phyloP scores from a whole-genome alignment of 306 rosid genomes.

The Corylus avellana region DNA sequence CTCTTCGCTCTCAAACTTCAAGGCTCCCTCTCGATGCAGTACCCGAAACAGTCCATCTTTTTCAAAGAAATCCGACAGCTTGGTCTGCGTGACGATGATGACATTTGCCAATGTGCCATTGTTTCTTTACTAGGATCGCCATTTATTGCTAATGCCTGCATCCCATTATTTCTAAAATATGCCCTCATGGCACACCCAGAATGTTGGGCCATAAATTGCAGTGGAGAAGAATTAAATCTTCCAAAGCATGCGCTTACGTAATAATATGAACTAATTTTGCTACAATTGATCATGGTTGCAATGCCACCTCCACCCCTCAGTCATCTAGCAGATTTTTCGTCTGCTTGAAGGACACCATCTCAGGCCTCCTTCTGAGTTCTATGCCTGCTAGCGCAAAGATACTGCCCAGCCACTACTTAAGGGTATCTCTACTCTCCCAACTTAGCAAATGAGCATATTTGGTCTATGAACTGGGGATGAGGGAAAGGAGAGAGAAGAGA shows the following conservation, averaged over 20 bases:
- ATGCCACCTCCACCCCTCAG: not conserved
- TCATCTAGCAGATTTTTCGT: not conserved
- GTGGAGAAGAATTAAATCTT: not conserved
- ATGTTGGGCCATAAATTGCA: not conserved
- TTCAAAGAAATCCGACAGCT: not conserved
- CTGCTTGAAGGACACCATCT: not conserved
- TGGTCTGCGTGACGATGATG: not conserved
- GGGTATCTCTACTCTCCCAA: not conserved
- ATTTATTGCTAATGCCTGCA: not conserved
- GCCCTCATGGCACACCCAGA: not conserved
- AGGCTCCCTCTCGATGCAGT: not conserved
- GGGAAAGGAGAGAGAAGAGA: not conserved
- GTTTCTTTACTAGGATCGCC: not conserved
- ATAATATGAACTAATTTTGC: too few relatives aligned
- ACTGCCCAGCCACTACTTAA: not conserved
- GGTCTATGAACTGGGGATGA: not conserved
- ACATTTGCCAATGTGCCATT: not conserved
- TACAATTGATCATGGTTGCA: not conserved
- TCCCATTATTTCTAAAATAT: not conserved
- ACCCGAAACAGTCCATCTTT: not conserved
- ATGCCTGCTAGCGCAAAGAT: not conserved
- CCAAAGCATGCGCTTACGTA: not conserved
- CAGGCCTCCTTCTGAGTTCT: not conserved
- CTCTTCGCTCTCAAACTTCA: too few relatives aligned
- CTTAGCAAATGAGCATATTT: not conserved